phyloP scores from a whole-genome alignment of 2,329 filamentous ascomycete species.

The Diaporthe sp. region DNA sequence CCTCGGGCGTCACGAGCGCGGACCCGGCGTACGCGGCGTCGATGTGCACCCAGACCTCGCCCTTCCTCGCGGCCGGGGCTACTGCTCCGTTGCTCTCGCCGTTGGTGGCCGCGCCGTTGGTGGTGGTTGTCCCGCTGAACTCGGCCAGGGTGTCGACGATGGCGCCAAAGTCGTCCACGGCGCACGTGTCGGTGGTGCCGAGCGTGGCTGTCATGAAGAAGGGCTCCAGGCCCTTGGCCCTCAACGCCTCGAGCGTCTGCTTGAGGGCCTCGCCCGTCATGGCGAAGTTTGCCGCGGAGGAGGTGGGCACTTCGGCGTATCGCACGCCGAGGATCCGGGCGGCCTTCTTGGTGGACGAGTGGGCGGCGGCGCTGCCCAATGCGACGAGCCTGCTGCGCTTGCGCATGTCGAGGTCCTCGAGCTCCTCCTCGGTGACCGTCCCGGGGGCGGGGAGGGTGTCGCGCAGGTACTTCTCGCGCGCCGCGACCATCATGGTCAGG shows the following conservation, averaged over 20 bases:
- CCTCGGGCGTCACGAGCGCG: conserved; percentile 85
- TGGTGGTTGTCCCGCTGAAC: conserved; percentile 45
- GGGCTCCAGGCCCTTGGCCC: conserved; percentile 79
- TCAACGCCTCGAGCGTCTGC: conserved; percentile 74
- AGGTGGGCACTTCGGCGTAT: conserved; percentile 77
- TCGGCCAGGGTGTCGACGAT: conserved; percentile 68
- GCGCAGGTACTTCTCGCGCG: conserved; percentile 82
- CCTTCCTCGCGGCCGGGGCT: conserved; percentile 43
- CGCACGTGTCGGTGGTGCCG: conserved; percentile 90
- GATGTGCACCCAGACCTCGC: conserved; percentile 88
- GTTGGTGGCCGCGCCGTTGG: conserved; percentile 3
- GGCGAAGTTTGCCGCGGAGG: conserved; percentile 74
- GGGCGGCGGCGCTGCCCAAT: conserved; percentile 82
- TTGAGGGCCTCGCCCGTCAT: conserved; percentile 77
- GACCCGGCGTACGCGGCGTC: conserved; percentile 95
- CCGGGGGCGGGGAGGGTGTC: conserved; percentile 66
- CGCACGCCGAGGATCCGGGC: conserved; percentile 89
- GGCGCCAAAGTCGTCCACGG: conserved; percentile 83
- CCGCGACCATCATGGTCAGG: conserved; percentile 88
- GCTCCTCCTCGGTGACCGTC: conserved; percentile 63
- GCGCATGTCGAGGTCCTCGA: conserved; percentile 78
- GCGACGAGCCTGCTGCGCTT: conserved; percentile 82
- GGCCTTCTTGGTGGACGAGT: conserved; percentile 89
- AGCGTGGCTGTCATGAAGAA: conserved; percentile 89
- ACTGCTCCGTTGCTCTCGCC: conserved; percentile 1